A percentile compares a stretch with the other conserved stretches of the same genome.
phyloP scores from a whole-genome alignment of 192 early-diverging fungal species.

The Coemansia umbellata region DNA sequence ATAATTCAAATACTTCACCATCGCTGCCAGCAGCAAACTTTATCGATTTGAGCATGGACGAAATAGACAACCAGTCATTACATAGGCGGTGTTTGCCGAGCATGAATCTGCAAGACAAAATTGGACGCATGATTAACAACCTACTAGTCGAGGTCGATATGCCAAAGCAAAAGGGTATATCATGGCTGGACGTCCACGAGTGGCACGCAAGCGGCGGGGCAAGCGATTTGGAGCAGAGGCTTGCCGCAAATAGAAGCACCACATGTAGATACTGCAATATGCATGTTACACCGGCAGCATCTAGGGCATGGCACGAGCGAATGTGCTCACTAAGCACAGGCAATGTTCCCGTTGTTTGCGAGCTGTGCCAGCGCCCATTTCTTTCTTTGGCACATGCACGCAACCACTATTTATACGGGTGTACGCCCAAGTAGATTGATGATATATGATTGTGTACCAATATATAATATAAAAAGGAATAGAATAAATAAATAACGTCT shows the following conservation, averaged over 20 bases:
- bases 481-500: background rate
- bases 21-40: conserved; percentile 19
- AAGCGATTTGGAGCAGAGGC: no score
- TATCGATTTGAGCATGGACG: conserved; percentile 22
- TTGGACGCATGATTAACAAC: no score
- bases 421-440: conserved; percentile 5
- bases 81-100: conserved; percentile 10
- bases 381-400: conserved; percentile 22
- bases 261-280: conserved; percentile 42
- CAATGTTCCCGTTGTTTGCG: conserved; percentile 7
- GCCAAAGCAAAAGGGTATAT: conserved; percentile 12
- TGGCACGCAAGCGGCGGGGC: background rate
- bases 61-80: background rate
- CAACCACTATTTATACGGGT: conserved; percentile 44
- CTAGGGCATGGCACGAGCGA: conserved; percentile 36
- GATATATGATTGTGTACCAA: background rate
- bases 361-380: conserved; percentile 18
- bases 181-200: conserved; percentile 27
- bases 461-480: background rate
- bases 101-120: background rate
- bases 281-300: conserved; percentile 19
- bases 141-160: no score
- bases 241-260: no score
- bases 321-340: conserved; percentile 21
- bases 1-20: background rate